These are phyloP conservation scores for Phytophthora cajani DNA, from an alignment of 352 stramenopile genomes.

Conservation along the genomic window DNA sequence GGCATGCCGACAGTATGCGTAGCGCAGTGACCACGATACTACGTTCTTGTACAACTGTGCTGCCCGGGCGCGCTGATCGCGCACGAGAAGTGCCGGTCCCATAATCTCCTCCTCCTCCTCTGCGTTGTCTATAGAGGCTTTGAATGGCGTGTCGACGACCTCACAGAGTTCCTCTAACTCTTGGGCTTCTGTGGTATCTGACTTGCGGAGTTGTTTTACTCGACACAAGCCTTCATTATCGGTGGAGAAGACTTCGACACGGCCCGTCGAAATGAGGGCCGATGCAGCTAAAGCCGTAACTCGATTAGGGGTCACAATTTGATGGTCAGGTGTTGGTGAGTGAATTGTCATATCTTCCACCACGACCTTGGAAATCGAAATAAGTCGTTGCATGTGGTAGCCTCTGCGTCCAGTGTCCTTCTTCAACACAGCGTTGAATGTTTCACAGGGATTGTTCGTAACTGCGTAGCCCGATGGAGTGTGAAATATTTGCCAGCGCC, in stretches of 20 bases:
- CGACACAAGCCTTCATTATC: neutral
- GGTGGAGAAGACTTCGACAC: neutral
- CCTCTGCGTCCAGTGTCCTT: neutral
- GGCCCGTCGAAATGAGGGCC: neutral
- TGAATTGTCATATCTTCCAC: neutral
- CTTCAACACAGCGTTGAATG: slow-evolving; percentile 6
- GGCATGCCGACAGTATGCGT: neutral
- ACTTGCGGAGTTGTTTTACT: neutral
- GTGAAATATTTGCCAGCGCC: slow-evolving; percentile 2
- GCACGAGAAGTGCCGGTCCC: neutral
- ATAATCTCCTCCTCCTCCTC: neutral
- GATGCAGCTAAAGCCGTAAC: neutral
- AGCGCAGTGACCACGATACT: neutral
- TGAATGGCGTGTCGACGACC: neutral
- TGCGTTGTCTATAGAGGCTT: neutral
- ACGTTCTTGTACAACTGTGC: neutral
- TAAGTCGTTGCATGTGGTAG: neutral
- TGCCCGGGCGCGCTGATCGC: neutral
- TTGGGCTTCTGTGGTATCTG: neutral
- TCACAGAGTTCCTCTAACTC: neutral
- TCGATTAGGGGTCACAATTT: neutral
- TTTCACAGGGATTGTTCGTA: slow-evolving; percentile 10
- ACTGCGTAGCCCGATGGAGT: neutral
- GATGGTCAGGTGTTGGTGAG: neutral
- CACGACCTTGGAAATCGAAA: neutral